Conservation (phyloP, 495 filamentous ascomycete species). For the Talaromyces wortmannii region DNA sequence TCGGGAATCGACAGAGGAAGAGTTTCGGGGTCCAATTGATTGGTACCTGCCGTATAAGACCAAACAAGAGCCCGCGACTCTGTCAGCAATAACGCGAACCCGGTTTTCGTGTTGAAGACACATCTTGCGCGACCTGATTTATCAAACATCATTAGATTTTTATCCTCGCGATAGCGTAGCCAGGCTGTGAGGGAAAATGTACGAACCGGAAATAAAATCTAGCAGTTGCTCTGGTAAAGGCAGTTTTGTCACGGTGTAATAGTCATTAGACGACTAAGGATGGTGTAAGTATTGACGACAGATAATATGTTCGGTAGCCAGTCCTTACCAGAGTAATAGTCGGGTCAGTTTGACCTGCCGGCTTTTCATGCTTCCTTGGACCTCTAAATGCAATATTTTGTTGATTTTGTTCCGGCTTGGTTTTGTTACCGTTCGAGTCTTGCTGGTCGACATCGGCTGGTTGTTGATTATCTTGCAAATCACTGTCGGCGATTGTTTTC, state of each 20-base stretch:
- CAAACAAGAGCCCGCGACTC: conserved; percentile 77
- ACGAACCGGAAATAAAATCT: conserved; percentile 51
- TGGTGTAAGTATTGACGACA: conserved; percentile 2
- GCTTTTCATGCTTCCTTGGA: conserved; percentile 44
- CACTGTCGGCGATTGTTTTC: conserved; percentile 19
- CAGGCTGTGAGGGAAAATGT: background rate
- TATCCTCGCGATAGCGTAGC: background rate
- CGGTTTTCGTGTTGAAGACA: conserved; percentile 54
- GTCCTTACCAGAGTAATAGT: conserved; percentile 54
- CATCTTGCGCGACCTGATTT: conserved; percentile 35
- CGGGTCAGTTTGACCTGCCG: conserved; percentile 44
- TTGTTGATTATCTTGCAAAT: conserved; percentile 15
- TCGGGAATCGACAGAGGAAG: conserved; percentile 72
- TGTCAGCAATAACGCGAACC: conserved; percentile 74
- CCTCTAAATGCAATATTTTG: conserved; percentile 55
- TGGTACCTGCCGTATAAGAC: conserved; percentile 53
- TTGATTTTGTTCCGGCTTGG: conserved; percentile 32
- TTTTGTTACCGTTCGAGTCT: conserved; percentile 12
- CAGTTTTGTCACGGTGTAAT: conserved; percentile 79
- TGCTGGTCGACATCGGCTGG: conserved; percentile 33
- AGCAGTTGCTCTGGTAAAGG: conserved; percentile 71
- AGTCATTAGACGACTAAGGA: conserved; percentile 72
- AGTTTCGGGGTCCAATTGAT: conserved; percentile 56
- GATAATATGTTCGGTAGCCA: conserved; percentile 3
- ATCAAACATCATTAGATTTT: conserved; percentile 10